A percentile compares a stretch with the other conserved stretches of the same genome.
Conservation (phyloP, 352 stramenopile species). For the Discostella stelligera region DNA sequence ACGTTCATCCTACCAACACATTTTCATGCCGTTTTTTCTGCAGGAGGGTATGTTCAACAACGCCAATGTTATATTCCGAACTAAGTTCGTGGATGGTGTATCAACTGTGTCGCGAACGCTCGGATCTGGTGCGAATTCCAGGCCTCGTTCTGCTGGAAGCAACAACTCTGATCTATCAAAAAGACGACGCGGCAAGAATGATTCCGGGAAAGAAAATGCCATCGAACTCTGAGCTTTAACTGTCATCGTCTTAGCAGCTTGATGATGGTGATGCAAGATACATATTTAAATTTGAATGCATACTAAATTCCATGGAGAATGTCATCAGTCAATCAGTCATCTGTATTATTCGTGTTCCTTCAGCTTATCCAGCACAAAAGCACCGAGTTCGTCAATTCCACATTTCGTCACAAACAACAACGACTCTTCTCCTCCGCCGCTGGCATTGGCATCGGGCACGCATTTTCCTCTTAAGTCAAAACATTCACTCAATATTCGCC, state of each 20-base stretch:
- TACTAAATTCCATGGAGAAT: slow-evolving; percentile 1
- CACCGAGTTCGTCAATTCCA: slow-evolving; percentile 55
- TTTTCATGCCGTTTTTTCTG: not conserved
- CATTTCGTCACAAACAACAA: slow-evolving; percentile 59
- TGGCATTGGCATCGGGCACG: slow-evolving; percentile 12
- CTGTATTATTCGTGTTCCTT: slow-evolving; percentile 8
- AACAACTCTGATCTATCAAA: slow-evolving; percentile 22
- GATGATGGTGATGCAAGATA: not conserved
- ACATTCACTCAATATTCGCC: slow-evolving; percentile 54
- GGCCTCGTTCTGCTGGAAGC: slow-evolving; percentile 27
- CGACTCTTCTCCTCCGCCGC: slow-evolving; percentile 5
- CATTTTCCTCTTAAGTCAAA: slow-evolving; percentile 55
- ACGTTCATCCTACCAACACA: slow-evolving; percentile 6
- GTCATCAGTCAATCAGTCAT: not conserved
- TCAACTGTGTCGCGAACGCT: slow-evolving; percentile 97
- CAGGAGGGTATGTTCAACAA: slow-evolving; percentile 99
- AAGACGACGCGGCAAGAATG: slow-evolving; percentile 30
- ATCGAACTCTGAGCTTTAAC: slow-evolving; percentile 14
- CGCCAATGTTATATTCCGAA: slow-evolving; percentile 99
- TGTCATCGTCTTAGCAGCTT: not conserved
- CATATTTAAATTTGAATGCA: slow-evolving; percentile 13
- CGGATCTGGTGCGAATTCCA: slow-evolving; percentile 64
- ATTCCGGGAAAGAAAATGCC: slow-evolving; percentile 48
- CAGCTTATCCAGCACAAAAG: slow-evolving; percentile 56
- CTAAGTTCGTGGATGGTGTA: slow-evolving; percentile 99